A percentile compares a stretch with the other conserved stretches of the same genome.
phyloP scores from a whole-genome alignment of 164 flowering plant genomes.

The Piper betle region DNA sequence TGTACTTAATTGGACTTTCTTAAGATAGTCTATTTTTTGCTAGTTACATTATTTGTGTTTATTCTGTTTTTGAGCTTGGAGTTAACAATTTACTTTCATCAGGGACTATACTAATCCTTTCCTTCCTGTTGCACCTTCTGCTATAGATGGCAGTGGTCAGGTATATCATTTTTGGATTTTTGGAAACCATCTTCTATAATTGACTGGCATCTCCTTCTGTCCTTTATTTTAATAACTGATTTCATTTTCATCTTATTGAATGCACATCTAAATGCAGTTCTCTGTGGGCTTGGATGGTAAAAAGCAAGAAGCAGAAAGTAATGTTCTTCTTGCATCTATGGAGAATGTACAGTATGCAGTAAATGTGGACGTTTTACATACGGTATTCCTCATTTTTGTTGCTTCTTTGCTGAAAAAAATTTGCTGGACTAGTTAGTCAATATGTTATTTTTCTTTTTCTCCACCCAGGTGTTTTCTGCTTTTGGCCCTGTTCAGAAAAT shows the following conservation, averaged over 20 bases:
- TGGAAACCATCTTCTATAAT: no score
- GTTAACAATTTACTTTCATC: background rate
- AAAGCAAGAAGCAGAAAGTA: slow-evolving; percentile 79
- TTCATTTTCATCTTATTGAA: background rate
- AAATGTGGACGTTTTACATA: slow-evolving; percentile 72
- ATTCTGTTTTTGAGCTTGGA: background rate
- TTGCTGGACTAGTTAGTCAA: background rate
- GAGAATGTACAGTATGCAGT: slow-evolving; percentile 98
- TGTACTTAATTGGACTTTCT: no score
- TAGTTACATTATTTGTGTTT: no score
- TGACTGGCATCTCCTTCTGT: background rate
- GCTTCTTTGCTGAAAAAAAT: background rate
- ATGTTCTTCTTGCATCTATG: slow-evolving; percentile 90
- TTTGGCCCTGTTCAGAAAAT: slow-evolving; percentile 93
- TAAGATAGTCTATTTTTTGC: no score
- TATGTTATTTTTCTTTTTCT: background rate
- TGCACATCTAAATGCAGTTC: slow-evolving; percentile 27
- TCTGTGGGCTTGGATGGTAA: slow-evolving; percentile 59
- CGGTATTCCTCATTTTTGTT: slow-evolving; percentile 32
- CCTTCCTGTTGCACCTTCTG: slow-evolving; percentile 92
- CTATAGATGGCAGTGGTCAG: slow-evolving; percentile 84
- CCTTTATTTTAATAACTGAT: background rate
- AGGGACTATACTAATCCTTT: slow-evolving; percentile 97
- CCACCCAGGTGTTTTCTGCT: slow-evolving; percentile 67
- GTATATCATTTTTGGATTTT: slow-evolving; percentile 15